Base-by-base conservation (phyloP, 2,329 filamentous ascomycete genomes). In the Ophiostoma himal-ulmi region DNA sequence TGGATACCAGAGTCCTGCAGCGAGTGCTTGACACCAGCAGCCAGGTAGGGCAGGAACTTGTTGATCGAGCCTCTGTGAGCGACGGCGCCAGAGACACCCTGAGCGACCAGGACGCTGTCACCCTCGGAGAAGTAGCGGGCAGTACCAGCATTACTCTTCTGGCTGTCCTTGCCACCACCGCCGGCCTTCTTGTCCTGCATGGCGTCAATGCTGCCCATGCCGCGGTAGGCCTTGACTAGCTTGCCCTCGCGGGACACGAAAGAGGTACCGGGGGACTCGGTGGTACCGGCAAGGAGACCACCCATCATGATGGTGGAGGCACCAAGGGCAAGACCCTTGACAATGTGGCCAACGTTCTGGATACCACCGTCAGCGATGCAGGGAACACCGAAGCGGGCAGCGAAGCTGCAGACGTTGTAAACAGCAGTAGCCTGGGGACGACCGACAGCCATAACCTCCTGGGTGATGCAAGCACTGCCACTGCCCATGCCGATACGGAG, bases 181-280 rank as follows among this genome's bases (percentile, higher is more conserved):
- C 91, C 93, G 13, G 94, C 93, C 86, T 97, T 97, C 88, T 95
- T 97, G 83, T 98, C 94, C 83, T 98, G 94, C 95, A 99, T 99
- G 75, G 95, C 95, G 77, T 97, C 95, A 79, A 99, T 99, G 81
- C 90, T 94, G 75, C 95, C 95, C 95, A 99, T 99, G 72, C 95
- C 95, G 81, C 95, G 92, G 86, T 99, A 99, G 57, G 95, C 94
- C 87, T 99, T 99, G 81, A 99, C 94, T 70, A 99, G 89, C 86
- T 98, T 96, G 74, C 95, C 95, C 82, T 98, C 94, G 72, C 92
- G 91, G 78, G 92, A 96, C 76, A 99, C 93, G 78, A 96, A 98
- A 75, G 96, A 98, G 75, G 94, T 94, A 74, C 95, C 96, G 48
- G 95, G 95, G 52, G 94, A 98, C 83, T 99, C 95, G 60, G 94